phyloP scores from a whole-genome alignment of 208 protist species.

The Trypanosoma rangeli region DNA sequence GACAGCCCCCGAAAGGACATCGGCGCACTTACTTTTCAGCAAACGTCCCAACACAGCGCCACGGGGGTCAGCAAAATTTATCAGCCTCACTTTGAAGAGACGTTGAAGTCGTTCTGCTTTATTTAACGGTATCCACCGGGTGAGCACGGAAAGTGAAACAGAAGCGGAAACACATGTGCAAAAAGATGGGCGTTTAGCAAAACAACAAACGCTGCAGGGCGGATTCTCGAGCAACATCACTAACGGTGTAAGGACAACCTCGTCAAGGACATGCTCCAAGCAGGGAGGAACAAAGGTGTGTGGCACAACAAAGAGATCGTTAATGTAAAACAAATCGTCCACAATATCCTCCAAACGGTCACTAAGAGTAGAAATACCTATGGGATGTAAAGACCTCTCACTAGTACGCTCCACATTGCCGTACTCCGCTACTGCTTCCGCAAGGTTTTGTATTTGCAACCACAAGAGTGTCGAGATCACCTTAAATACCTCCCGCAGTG shows the following conservation, averaged over 20 bases:
- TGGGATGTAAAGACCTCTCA: background rate
- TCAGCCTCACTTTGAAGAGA: constrained; percentile 15
- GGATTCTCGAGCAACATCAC: constrained; percentile 1
- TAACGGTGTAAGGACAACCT: constrained; percentile 18
- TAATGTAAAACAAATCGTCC: constrained; percentile 84
- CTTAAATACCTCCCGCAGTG: constrained; percentile 47
- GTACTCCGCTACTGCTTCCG: constrained; percentile 17
- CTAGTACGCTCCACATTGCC: constrained; percentile 1
- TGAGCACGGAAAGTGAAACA: constrained; percentile 27
- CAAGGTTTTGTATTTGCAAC: constrained; percentile 38
- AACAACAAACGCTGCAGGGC: background rate
- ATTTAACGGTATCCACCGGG: constrained; percentile 26
- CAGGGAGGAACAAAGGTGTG: constrained; percentile 17
- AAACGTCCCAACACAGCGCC: constrained; percentile 8
- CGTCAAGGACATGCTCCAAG: constrained; percentile 29
- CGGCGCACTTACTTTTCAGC: constrained; percentile 11
- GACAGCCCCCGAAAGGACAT: constrained; percentile 18
- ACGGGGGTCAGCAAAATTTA: background rate
- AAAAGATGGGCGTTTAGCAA: background rate
- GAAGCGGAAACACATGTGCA: constrained; percentile 3
- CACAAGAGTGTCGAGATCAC: constrained; percentile 35
- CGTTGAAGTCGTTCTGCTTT: constrained; percentile 8
- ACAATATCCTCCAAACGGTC: constrained; percentile 67
- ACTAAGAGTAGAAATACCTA: constrained; percentile 20
- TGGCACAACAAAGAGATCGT: constrained; percentile 68